Evolutionary conservation across 371 early-diverging fungal genomes (phyloP).

Genomic region (Dinochytrium kinnereticum): DNA sequence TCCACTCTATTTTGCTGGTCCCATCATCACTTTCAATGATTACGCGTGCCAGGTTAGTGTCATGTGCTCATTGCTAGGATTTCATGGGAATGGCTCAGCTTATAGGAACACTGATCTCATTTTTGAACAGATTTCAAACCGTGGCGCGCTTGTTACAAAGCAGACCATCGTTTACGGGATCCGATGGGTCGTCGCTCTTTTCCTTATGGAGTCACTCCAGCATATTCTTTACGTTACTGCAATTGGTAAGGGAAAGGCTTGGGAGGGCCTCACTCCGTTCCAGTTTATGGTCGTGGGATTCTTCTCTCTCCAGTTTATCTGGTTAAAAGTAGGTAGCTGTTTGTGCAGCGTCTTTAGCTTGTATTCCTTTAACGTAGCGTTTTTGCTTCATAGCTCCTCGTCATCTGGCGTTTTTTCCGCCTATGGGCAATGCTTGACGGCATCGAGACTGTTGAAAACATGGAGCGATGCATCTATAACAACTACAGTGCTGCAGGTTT

Average conservation of each 20-base stretch:
- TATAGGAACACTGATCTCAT: background rate
- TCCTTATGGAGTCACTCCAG: constrained; percentile 84
- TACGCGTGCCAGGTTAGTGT: constrained; percentile 78
- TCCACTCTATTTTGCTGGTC: constrained; percentile 93
- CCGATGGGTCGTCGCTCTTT: constrained; percentile 47
- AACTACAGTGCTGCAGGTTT: constrained; percentile 89
- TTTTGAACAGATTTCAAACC: constrained; percentile 22
- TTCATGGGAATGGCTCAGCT: background rate
- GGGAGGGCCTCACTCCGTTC: constrained; percentile 72
- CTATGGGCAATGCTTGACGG: constrained; percentile 90
- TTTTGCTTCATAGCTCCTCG: constrained; percentile 65
- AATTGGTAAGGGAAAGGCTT: constrained; percentile 78
- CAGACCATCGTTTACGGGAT: constrained; percentile 45
- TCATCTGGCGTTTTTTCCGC: constrained; percentile 94
- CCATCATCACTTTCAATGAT: constrained; percentile 93
- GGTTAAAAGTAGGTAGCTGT: constrained; percentile 84
- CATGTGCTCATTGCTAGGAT: background rate
- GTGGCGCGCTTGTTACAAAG: constrained; percentile 55
- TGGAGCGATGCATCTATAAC: constrained; percentile 91
- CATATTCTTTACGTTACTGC: constrained; percentile 87
- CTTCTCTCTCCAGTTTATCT: constrained; percentile 83
- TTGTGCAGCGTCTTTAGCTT: background rate
- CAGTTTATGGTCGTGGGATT: constrained; percentile 82
- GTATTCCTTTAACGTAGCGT: no score
- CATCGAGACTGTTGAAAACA: constrained; percentile 85